Conservation (phyloP, 1,139 yeast species). For the Meyerozyma elateridarum region DNA sequence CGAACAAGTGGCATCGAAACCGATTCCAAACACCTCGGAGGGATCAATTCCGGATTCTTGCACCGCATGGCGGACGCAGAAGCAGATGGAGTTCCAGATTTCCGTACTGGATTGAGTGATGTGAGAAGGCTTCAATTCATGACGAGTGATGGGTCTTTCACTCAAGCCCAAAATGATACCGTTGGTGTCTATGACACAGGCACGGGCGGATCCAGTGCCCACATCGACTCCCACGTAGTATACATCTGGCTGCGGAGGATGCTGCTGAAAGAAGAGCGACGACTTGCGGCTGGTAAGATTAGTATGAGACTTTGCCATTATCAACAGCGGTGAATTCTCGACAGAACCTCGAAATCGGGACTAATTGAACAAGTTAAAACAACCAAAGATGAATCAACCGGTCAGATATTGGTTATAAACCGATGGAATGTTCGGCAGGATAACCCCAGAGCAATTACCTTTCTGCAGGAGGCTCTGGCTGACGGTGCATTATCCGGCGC, state of each 20-base stretch:
- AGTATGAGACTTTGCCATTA: constrained; percentile 26
- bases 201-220: constrained; percentile 96
- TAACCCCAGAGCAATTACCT: neutral
- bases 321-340: too few species aligned
- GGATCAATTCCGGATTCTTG: constrained; percentile 72
- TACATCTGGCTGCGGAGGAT: constrained; percentile 45
- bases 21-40: constrained; percentile 70
- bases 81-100: constrained; percentile 86
- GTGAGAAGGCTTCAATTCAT: constrained; percentile 64
- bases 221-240: constrained; percentile 93
- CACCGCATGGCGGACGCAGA: constrained; percentile 70
- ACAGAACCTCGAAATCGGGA: too few species aligned
- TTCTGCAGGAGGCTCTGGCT: constrained; percentile 1
- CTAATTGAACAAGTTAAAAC: too few species aligned
- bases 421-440: too few species aligned
- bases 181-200: constrained; percentile 77
- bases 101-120: constrained; percentile 88
- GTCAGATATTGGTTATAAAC: too few species aligned
- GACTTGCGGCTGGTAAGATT: constrained; percentile 38
- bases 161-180: constrained; percentile 82
- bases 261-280: constrained; percentile 34
- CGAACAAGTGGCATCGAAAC: constrained; percentile 97
- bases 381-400: too few species aligned
- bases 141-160: constrained; percentile 73
- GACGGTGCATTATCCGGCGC: constrained; percentile 5